Evolutionary conservation across 1,284 basidiomycete species (phyloP), one percentile per base, ranked within the genome.

Genomic region (Ceratorhiza oryzae-sativae): DNA sequence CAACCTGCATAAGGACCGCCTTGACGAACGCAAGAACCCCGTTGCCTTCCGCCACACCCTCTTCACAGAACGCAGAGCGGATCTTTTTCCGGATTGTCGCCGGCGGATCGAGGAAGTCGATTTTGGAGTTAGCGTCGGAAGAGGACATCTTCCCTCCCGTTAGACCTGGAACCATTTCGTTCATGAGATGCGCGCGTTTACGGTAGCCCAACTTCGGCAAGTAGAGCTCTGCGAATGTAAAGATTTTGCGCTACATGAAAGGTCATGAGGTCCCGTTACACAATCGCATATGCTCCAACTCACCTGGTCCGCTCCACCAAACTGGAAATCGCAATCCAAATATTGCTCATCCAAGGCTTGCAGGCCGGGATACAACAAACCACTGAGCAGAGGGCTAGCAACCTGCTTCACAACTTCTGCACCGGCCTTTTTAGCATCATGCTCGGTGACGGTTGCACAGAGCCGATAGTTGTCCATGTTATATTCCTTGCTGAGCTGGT

Each of bases 351-450:
- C 97, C 27, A 99, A 86, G 13, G 97, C 95, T 79, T 99, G 97
- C 42, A 99, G 81, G 41, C 96, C 94, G 0, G 97, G 97, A 86
- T 99, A 99, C 74, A 99, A 86, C 74, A 99, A 81, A 2, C 95
- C 95, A 76, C 92, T 94, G 70, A 99, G 84, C 59, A 98, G 82
- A 0, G 97, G 94, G 77, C 90, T 95, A 73, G 95, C 92, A 3
- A 97, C 95, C 81, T 98, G 96, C 83, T 99, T 99, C 77, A 99
- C 97, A 61, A 99, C 97, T 79, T 99, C 97, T 0, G 97, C 96
- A n/a, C 97, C 97, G 0, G 97, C 97, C 80, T 97, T 97, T 80
- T 97, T 97, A 15, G 96, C 95, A 76, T 98, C 97, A 81, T 98
- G 95, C 79, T 98, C 95, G 0, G 95, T 91, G 5, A 96, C 94